phyloP scores from a whole-genome alignment of 768 basidiomycete genomes.

The Roridomyces roridus region DNA sequence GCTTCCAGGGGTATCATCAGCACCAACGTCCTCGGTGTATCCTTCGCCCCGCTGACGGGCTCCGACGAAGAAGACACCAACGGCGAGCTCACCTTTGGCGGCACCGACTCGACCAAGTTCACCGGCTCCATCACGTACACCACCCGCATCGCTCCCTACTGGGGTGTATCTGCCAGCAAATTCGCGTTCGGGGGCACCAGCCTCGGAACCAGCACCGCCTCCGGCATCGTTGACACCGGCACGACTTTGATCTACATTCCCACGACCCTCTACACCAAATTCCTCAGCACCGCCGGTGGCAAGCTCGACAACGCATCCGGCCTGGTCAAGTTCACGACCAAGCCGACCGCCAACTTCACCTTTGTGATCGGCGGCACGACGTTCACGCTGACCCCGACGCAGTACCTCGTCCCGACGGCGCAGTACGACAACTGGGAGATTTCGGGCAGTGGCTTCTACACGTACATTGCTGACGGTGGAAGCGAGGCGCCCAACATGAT shows the following conservation, averaged over 20 bases:
- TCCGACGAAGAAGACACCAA: neutral
- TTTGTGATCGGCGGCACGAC: constrained; percentile 2
- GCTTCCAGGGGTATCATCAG: neutral
- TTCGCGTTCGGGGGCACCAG: neutral
- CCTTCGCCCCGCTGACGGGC: neutral
- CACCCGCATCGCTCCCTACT: neutral
- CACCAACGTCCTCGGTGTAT: neutral
- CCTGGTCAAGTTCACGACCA: neutral
- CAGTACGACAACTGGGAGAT: constrained; percentile 3
- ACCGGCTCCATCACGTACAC: neutral
- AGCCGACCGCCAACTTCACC: neutral
- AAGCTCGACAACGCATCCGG: neutral
- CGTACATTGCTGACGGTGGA: neutral
- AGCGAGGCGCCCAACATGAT: neutral
- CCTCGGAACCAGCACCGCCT: neutral
- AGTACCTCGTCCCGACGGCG: constrained; percentile 2
- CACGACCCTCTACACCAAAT: constrained; percentile 1
- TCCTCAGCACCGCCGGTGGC: neutral
- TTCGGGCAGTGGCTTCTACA: neutral
- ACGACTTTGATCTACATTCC: constrained; percentile 5
- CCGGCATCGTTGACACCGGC: neutral
- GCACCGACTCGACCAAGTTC: neutral
- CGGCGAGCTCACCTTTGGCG: constrained; percentile 3
- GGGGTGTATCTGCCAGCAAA: neutral
- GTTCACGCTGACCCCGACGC: neutral